phyloP scores from a whole-genome alignment of 2,329 filamentous ascomycete genomes.

The Xylariales sp. region DNA sequence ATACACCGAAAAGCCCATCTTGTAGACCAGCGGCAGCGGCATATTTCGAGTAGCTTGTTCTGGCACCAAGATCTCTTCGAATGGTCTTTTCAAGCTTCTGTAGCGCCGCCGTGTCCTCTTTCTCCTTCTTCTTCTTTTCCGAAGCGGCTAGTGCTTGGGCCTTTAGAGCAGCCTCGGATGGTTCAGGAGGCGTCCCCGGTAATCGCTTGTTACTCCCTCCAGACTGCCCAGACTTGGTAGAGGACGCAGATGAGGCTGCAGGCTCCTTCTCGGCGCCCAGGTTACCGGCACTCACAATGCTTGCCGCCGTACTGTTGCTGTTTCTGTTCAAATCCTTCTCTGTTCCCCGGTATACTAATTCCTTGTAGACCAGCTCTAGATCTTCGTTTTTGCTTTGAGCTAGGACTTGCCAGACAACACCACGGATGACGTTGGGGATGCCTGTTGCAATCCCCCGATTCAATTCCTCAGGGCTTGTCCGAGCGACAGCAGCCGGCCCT shows the following conservation, averaged over 20 bases:
- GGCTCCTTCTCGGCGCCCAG: constrained; percentile 73
- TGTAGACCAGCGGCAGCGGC: constrained; percentile 90
- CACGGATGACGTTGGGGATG: constrained; percentile 93
- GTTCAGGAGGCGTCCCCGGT: constrained; percentile 69
- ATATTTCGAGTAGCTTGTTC: constrained; percentile 97
- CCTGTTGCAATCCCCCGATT: constrained; percentile 91
- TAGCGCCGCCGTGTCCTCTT: constrained; percentile 78
- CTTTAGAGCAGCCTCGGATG: constrained; percentile 73
- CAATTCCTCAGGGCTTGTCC: constrained; percentile 88
- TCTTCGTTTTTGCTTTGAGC: constrained; percentile 95
- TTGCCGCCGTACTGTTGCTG: constrained; percentile 65
- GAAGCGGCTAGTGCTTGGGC: constrained; percentile 71
- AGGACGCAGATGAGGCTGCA: constrained; percentile 82
- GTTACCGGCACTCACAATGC: constrained; percentile 65
- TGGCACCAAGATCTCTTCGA: constrained; percentile 86
- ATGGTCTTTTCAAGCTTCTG: constrained; percentile 92
- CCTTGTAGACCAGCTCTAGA: constrained; percentile 85
- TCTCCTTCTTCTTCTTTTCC: constrained; percentile 81
- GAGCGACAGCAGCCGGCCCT: constrained; percentile 86
- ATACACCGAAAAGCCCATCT: constrained; percentile 93
- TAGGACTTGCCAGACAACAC: constrained; percentile 98
- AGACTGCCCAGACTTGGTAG: constrained; percentile 82
- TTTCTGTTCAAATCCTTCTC: constrained; percentile 78
- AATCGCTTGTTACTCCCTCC: constrained; percentile 65
- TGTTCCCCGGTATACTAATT: constrained; percentile 81